phyloP scores from a whole-genome alignment of 208 protist species.

The Crithidia mellificae region DNA sequence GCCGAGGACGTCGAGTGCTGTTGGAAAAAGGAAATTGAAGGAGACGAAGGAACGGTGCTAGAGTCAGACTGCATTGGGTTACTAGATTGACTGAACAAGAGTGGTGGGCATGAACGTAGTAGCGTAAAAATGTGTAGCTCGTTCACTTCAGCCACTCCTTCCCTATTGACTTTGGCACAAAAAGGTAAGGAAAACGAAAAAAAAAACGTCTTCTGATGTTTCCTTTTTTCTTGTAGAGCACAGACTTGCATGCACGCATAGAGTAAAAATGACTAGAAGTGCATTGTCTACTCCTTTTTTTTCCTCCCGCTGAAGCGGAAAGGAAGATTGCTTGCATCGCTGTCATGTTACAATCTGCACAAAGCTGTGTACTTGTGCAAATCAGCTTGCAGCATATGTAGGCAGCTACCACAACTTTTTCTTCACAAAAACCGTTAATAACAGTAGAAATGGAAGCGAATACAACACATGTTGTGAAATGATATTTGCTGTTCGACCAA shows the following conservation, averaged over 20 bases:
- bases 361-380: too few relatives aligned
- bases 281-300: too few relatives aligned
- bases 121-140: background rate
- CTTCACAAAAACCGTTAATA: too few relatives aligned
- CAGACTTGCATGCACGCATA: too few relatives aligned
- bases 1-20: too few relatives aligned
- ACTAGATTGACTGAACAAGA: too few relatives aligned
- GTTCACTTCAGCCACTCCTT: background rate
- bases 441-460: too few relatives aligned
- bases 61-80: background rate
- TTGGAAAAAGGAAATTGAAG: background rate
- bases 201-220: too few relatives aligned
- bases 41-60: background rate
- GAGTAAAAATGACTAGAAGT: too few relatives aligned
- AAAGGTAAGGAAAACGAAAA: background rate
- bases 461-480: constrained; percentile 19
- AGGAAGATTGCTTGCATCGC: background rate
- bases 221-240: too few relatives aligned
- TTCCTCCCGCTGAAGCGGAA: background rate
- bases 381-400: too few relatives aligned
- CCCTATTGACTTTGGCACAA: background rate
- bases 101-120: background rate
- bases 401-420: too few relatives aligned
- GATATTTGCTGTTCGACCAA: constrained; percentile 4
- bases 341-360: background rate